Base-by-base conservation (phyloP, 371 early-diverging fungal genomes). In the Quaeritorhiza haematococci region DNA sequence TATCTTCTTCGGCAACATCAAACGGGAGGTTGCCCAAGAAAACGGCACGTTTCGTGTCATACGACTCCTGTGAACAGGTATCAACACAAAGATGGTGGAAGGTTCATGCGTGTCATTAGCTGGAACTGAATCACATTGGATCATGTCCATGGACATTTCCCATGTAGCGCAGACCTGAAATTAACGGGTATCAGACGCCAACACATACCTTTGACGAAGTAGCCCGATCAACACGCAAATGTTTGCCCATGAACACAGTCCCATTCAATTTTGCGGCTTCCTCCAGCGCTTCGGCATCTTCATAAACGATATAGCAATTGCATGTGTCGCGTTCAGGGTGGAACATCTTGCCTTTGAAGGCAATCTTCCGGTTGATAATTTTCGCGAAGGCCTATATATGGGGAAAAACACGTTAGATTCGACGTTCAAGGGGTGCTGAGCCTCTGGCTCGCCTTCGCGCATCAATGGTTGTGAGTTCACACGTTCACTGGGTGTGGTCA, bases 1-100 rank as follows among this genome's bases (percentile, higher is more conserved):
- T 71, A 28, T 77, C 79, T 61, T 96, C 97, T 48, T 95, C 95
- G 57, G 85, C 79, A 17, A 86, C 76, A 49, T 89, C 92, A 73
- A 95, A 92, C 15, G 86, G 77, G 56, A 96, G 74, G 59, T 85
- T 89, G n/a, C 95, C 97, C 34, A 96, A 76, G 67, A 96, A 96
- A 3, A 94, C 87, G 17, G 90, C 84, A 35, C 86, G 76, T 68
- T 91, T 93, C 59, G 76, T 68, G 62, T 93, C 91, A 58, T 83
- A 78, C 50, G 77, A 58, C 10, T 57, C 38, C 38, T 38, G 19
- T 38, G 38, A 38, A 38, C 38, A 13, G 19, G 19, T 38, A 38
- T 38, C 19, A 38, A 38, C 19, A 38, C 19, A 13, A 13, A 19
- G 13, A 38, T 38, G 13, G 38, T 38, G n/a, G n/a, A n/a, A n/a